A percentile compares a stretch with the other conserved stretches of the same genome.
phyloP scores from a whole-genome alignment of 805 yeast genomes.

The Barnettozyma vustinii region DNA sequence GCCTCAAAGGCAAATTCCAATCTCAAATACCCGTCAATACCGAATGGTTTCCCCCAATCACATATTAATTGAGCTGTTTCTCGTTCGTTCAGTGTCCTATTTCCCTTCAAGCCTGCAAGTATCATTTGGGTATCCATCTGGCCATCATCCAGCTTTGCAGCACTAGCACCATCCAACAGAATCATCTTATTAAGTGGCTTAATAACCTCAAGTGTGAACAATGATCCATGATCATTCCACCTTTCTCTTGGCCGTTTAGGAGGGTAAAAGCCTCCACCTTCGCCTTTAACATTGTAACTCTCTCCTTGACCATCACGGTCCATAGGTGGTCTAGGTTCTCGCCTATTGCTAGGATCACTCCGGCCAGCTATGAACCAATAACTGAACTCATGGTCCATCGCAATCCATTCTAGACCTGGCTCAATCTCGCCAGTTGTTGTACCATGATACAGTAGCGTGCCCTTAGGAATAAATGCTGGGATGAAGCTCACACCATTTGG shows the following conservation, averaged over 20 bases:
- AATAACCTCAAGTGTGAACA: slow-evolving; percentile 43
- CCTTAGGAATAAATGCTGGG: slow-evolving; percentile 57
- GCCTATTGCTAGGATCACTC: slow-evolving; percentile 5
- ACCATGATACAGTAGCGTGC: slow-evolving; percentile 53
- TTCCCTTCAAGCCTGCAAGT: slow-evolving; percentile 31
- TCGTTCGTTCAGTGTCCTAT: slow-evolving; percentile 34
- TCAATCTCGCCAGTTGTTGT: slow-evolving; percentile 40
- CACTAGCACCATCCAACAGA: slow-evolving; percentile 63
- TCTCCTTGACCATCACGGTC: not conserved
- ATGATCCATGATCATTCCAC: slow-evolving; percentile 14
- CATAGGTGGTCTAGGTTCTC: not conserved
- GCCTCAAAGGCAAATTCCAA: slow-evolving; percentile 59
- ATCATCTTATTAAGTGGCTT: slow-evolving; percentile 45
- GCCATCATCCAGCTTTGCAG: slow-evolving; percentile 52
- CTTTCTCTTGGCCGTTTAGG: not conserved
- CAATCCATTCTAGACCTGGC: slow-evolving; percentile 51
- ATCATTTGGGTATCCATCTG: slow-evolving; percentile 56
- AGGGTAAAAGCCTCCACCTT: not conserved
- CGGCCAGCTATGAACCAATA: slow-evolving; percentile 37
- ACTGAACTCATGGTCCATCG: slow-evolving; percentile 59
- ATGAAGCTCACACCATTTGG: slow-evolving; percentile 55
- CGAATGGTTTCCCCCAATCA: slow-evolving; percentile 43
- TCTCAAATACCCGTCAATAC: slow-evolving; percentile 54
- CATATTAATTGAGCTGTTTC: slow-evolving; percentile 47
- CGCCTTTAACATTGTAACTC: not conserved